Evolutionary conservation across 2,329 filamentous ascomycete genomes (phyloP).

Genomic region (Alternaria ethzedia): DNA sequence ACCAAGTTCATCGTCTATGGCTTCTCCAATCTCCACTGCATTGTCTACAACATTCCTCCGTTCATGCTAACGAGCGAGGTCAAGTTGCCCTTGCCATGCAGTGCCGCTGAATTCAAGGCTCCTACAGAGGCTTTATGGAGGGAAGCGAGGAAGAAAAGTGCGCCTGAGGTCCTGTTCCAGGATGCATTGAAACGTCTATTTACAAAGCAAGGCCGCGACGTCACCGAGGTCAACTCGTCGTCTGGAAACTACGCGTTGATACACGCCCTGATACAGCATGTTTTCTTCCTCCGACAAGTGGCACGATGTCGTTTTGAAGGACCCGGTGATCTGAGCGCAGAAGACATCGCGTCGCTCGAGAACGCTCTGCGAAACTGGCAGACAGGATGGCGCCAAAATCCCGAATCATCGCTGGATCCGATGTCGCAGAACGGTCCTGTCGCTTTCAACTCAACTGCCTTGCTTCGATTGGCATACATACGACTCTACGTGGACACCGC

Average conservation of each 20-base stretch:
- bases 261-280: conserved; percentile 74
- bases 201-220: conserved; percentile 38
- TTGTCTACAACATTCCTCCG: conserved; percentile 67
- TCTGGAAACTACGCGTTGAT: conserved; percentile 73
- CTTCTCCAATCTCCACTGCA: conserved; percentile 66
- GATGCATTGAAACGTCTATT: conserved; percentile 44
- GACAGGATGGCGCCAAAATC: conserved; percentile 48
- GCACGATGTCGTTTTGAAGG: conserved; percentile 43
- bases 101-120: conserved; percentile 63
- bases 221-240: conserved; percentile 41
- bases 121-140: conserved; percentile 59
- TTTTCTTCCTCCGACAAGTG: conserved; percentile 70
- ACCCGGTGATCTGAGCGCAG: conserved; percentile 38
- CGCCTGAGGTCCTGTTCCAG: conserved; percentile 38
- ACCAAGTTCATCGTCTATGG: conserved; percentile 65
- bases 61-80: conserved; percentile 63
- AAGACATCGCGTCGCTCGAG: conserved; percentile 52
- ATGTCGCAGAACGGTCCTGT: conserved; percentile 64
- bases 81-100: conserved; percentile 61
- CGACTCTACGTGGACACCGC: conserved; percentile 71
- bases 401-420: conserved; percentile 56
- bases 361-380: conserved; percentile 54
- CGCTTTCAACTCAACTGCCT: conserved; percentile 70
- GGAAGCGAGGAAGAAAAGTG: conserved; percentile 33
- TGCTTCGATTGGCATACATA: conserved; percentile 67